Conservation (phyloP, 2,329 filamentous ascomycete species). For the Colletotrichum paranaense region DNA sequence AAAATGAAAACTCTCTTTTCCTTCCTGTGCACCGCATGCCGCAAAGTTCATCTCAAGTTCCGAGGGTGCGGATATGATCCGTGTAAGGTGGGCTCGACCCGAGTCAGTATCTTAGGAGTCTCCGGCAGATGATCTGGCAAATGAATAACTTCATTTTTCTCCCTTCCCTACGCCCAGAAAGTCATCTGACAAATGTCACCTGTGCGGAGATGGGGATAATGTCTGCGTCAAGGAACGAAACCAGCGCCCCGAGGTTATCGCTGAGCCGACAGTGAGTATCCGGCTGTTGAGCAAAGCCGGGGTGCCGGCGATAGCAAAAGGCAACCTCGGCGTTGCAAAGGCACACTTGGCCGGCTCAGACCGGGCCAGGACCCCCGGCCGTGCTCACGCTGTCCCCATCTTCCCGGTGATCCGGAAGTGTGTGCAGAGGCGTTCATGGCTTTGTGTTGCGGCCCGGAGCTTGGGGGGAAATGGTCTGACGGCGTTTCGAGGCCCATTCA, state of each 20-base stretch:
- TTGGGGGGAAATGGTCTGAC: slow-evolving; percentile 23
- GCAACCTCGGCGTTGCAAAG: not conserved
- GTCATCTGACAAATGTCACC: not conserved
- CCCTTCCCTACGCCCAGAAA: not conserved
- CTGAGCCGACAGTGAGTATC: not conserved
- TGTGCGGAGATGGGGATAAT: too few relatives aligned
- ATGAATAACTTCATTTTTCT: not conserved
- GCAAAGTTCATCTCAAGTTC: slow-evolving; percentile 29
- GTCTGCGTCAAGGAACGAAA: too few relatives aligned
- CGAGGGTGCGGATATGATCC: not conserved
- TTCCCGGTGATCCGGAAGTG: slow-evolving; percentile 15
- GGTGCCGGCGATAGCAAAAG: not conserved
- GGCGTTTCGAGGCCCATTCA: slow-evolving; percentile 24
- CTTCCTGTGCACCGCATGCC: not conserved
- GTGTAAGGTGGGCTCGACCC: not conserved
- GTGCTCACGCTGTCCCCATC: not conserved
- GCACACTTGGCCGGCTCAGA: not conserved
- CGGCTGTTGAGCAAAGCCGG: not conserved
- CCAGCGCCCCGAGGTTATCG: too few relatives aligned
- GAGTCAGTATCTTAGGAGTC: slow-evolving; percentile 23
- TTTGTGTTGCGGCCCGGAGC: slow-evolving; percentile 22
- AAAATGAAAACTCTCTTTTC: not conserved
- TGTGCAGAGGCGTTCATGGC: slow-evolving; percentile 11
- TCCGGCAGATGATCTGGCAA: slow-evolving; percentile 5
- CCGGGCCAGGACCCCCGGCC: slow-evolving; percentile 23